Conservation (phyloP, 2,329 filamentous ascomycete species). For the Aurifilum marmelostoma region DNA sequence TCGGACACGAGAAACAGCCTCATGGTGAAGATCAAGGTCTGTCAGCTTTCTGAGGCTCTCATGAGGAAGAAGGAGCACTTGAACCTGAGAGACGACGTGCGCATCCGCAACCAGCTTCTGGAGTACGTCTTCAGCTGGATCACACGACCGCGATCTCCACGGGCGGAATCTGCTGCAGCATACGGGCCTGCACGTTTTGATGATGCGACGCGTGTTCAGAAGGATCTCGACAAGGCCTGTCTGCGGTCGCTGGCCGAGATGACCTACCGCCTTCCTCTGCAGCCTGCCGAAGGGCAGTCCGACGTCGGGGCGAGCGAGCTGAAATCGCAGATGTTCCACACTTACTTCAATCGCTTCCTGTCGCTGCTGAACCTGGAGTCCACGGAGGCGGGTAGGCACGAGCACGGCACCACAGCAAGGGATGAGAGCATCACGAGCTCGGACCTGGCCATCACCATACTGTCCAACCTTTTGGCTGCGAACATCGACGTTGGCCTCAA, state of each 20-base stretch:
- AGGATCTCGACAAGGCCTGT: constrained; percentile 68
- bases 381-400: constrained; percentile 47
- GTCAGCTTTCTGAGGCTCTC: constrained; percentile 67
- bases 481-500: constrained; percentile 74
- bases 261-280: constrained; percentile 67
- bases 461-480: constrained; percentile 70
- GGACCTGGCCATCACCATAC: constrained; percentile 67
- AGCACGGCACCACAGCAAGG: constrained; percentile 46
- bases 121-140: constrained; percentile 73
- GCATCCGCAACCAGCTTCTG: constrained; percentile 69
- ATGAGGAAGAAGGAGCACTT: constrained; percentile 69
- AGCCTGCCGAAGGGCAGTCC: constrained; percentile 66
- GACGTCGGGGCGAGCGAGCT: constrained; percentile 70
- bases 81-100: constrained; percentile 69
- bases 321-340: constrained; percentile 72
- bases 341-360: constrained; percentile 71
- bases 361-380: constrained; percentile 65
- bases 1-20: constrained; percentile 59
- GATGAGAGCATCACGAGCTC: constrained; percentile 61
- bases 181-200: constrained; percentile 53
- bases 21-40: constrained; percentile 70
- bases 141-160: constrained; percentile 59
- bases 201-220: constrained; percentile 61
- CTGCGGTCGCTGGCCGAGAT: constrained; percentile 67
- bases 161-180: constrained; percentile 44